Evolutionary conservation across 768 basidiomycete species (phyloP).

Genomic region (Panellus pusillus): DNA sequence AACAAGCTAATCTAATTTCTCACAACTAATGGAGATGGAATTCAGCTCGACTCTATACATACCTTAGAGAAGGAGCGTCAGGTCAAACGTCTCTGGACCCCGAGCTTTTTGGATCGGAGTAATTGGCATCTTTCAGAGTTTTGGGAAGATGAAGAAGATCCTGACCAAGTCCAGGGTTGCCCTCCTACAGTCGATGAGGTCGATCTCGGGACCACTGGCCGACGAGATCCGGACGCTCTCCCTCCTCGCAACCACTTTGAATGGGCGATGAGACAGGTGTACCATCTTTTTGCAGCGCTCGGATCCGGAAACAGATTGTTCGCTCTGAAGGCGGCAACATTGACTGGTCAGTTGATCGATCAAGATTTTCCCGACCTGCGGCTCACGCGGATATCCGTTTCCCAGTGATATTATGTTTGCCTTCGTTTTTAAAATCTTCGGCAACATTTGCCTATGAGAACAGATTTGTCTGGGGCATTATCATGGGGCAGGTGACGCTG

Average conservation of each 20-base stretch:
- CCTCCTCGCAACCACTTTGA: conserved; percentile 67
- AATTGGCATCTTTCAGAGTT: conserved; percentile 45
- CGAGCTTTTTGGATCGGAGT: conserved; percentile 43
- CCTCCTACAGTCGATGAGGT: conserved; percentile 34
- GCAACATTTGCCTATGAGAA: conserved; percentile 65
- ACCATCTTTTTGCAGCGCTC: conserved; percentile 39
- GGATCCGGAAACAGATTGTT: conserved; percentile 63
- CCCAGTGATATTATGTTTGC: conserved; percentile 57
- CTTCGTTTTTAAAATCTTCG: conserved; percentile 54
- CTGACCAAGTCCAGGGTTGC: conserved; percentile 64
- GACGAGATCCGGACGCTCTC: conserved; percentile 72
- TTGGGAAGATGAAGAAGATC: conserved; percentile 69
- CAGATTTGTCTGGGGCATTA: conserved; percentile 71
- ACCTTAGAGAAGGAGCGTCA: conserved; percentile 50
- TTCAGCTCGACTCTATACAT: conserved; percentile 58
- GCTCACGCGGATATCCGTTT: background rate
- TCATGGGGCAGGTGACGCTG: conserved; percentile 76
- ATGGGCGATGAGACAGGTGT: conserved; percentile 44
- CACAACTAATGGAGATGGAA: background rate
- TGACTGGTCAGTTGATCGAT: conserved; percentile 47
- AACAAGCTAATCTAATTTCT: background rate
- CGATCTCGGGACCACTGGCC: conserved; percentile 57
- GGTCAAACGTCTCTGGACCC: conserved; percentile 56
- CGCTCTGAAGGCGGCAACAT: conserved; percentile 67
- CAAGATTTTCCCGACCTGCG: background rate